A percentile compares a stretch with the other conserved stretches of the same genome.
These are phyloP conservation scores for Rubroboletus pulcherrimus DNA, from an alignment of 768 basidiomycete species.

Conservation along the genomic window DNA sequence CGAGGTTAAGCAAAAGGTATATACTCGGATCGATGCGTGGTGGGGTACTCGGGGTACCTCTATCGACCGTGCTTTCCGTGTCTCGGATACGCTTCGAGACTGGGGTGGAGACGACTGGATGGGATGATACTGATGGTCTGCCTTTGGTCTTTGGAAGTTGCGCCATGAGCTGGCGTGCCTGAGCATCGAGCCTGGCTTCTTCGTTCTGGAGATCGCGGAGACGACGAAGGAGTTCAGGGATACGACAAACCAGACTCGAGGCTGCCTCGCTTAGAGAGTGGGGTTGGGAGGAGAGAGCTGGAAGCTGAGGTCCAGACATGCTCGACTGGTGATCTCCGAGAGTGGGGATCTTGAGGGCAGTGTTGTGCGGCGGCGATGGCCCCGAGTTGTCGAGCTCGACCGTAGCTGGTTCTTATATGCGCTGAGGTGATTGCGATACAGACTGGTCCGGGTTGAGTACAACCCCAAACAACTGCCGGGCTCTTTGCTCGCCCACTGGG, in stretches of 20 bases:
- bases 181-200: conserved; percentile 18
- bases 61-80: background rate
- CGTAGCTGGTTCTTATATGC: conserved; percentile 11
- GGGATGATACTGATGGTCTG: background rate
- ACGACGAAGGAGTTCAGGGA: conserved; percentile 18
- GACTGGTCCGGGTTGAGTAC: conserved; percentile 1
- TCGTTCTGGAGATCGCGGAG: conserved; percentile 22
- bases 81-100: background rate
- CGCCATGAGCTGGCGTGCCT: conserved; percentile 10
- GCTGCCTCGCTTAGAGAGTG: conserved; percentile 9
- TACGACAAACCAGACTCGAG: conserved; percentile 10
- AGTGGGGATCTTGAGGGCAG: background rate
- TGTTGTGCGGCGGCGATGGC: background rate
- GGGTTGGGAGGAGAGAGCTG: background rate
- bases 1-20: background rate
- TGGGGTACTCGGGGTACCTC: conserved; percentile 1
- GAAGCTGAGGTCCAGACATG: conserved; percentile 10
- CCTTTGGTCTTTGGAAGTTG: background rate
- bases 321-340: background rate
- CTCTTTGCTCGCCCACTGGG: background rate
- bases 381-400: background rate
- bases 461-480: background rate
- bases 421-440: conserved; percentile 12
- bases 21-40: conserved; percentile 10
- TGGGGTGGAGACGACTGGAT: background rate